Base-by-base conservation (phyloP, 345 rosid species). In the Populus nigra region DNA sequence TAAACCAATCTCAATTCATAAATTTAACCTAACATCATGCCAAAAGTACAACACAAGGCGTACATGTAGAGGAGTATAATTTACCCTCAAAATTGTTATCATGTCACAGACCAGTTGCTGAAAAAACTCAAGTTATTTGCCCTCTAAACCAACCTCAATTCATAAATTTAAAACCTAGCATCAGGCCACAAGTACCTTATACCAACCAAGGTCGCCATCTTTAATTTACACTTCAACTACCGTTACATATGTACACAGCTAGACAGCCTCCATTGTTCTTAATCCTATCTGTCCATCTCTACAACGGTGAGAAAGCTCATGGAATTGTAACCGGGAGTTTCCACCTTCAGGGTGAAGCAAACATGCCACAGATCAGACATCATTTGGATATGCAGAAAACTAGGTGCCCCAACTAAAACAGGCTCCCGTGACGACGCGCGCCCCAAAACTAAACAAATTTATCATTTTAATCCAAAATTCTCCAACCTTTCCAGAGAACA, bases 201-300 rank as follows among this genome's bases (percentile, higher is more conserved):
- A 33, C 36, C 36, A 4, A 39, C 78, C 75, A 61, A 22, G 62
- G 59, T 66, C 76, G 57, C 61, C 79, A 75, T 53, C 82, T 61
- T 74, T 74, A 49, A 78, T 71, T 80, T 80, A 80, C 79, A 80
- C 68, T 73, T 75, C 76, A 76, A 43, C 77, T 72, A 76, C 31
- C 68, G 83, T 72, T 76, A 71, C 83, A 71, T 75, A 76, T 76
- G 17, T 76, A 72, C 79, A 80, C 10, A 66, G 35, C 68, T 47
- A 76, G 33, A 35, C 76, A 63, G 68, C 76, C 75, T 70, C 45
- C 53, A 50, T 65, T 53, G n/a, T 7, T 25, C 23, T 20, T 36
- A 18, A 31, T 20, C 66, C 76, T 33, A 45, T 15, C 8, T 5
- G 61, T 41, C 31, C 49, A 27, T 38, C 55, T 38, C 74, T 72